Evolutionary conservation across 495 filamentous ascomycete genomes (phyloP).

Genomic region (Aspergillus olivimuriae): DNA sequence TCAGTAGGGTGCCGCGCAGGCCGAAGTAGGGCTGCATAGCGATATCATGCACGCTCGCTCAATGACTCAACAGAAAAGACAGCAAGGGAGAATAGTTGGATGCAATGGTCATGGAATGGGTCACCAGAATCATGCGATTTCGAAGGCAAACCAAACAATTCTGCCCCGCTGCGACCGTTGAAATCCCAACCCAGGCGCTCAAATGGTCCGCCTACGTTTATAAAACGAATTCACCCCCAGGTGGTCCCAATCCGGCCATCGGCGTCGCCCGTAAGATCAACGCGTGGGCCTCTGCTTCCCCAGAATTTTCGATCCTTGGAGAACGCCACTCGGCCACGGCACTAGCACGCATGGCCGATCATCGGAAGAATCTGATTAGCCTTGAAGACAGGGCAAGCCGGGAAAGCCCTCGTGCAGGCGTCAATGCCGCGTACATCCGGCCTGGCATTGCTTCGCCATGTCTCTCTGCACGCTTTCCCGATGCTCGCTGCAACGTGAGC

Average conservation of each 20-base stretch:
- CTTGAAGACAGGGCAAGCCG: background rate
- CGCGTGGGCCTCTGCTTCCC: slow-evolving; percentile 5
- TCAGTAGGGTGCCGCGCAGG: slow-evolving; percentile 28
- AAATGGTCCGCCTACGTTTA: background rate
- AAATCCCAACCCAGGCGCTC: background rate
- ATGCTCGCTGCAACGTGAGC: no score
- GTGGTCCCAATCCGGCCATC: slow-evolving; percentile 4
- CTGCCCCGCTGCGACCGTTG: slow-evolving; percentile 1
- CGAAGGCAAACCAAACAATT: no score
- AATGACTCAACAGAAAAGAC: background rate
- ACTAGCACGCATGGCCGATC: background rate
- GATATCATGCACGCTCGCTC: slow-evolving; percentile 3
- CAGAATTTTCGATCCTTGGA: background rate
- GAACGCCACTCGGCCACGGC: background rate
- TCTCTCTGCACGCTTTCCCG: no score
- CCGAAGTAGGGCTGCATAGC: slow-evolving; percentile 34
- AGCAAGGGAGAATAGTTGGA: background rate
- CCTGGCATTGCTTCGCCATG: no score
- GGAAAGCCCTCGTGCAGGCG: no score
- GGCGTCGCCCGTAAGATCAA: slow-evolving; percentile 7
- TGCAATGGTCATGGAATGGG: background rate
- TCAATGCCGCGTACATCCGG: no score
- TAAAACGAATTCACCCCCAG: background rate
- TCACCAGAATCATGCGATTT: no score
- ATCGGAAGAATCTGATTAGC: background rate